Base-by-base conservation (phyloP, 1,284 basidiomycete species). In the Chalciporus sp. region DNA sequence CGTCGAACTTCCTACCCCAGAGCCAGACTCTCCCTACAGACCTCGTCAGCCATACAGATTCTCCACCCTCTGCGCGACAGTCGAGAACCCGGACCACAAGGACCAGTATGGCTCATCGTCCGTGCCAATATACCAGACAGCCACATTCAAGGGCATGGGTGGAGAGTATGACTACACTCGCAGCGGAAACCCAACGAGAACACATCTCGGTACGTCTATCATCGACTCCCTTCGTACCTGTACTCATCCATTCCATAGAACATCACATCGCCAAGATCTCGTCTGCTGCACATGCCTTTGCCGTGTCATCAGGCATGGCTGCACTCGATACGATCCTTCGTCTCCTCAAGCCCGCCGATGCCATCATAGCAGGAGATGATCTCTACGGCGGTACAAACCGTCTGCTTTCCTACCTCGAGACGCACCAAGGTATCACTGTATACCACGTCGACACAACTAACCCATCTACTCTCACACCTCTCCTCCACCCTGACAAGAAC, bases 341-440 rank as follows among this genome's bases (percentile, higher is more conserved):
- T 43, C 72, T 98, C 37, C 85, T 99, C 62, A 96, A 95, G 75
- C 94, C 96, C 1, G 94, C 94, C 20, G 91, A 95, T 73, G 91
- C 95, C 67, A 85, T 99, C 60, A 90, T 99, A 61, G 95, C 97
- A 3, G 96, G 96, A 39, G 94, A 98, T 72, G 97, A 99, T 72
- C 77, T 99, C 41, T 99, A 99, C 72, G 97, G 97, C 40, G 97
- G 97, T 19, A 98, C 97, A 20, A 96, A 99, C 74, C 90, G 97
- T 47, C 84, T 99, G 9, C 83, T 99, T 54, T 86, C 85, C n/a
- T 98, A 96, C 74, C 83, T 98, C 57, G 86, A 86, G 61, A 85
- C 84, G 2, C 90, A 98, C 73, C 89, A 88, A 61, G 94, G 93
- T 42, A 92, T 98, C 61, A 84, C 83, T 28, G 94, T 98, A 27